These are phyloP conservation scores for Yamadazyma laniorum DNA, from an alignment of 805 yeast genomes.

Conservation along the genomic window DNA sequence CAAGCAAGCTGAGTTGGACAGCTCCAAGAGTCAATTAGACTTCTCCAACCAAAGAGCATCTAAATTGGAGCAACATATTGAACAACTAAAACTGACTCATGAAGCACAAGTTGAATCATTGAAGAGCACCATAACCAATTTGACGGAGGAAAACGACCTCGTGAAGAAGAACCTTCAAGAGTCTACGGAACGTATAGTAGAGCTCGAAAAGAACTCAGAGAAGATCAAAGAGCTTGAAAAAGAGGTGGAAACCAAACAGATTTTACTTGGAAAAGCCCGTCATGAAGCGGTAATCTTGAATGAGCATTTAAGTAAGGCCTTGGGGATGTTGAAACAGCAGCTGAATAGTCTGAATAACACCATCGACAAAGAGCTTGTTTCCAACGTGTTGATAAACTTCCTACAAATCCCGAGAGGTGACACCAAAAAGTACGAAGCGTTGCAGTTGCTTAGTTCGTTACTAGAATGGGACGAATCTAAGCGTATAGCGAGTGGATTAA, in stretches of 20 bases:
- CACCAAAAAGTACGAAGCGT: slow-evolving; percentile 89
- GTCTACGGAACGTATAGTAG: slow-evolving; percentile 10
- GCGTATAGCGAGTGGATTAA: slow-evolving; percentile 71
- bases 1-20: slow-evolving; percentile 23
- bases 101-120: slow-evolving; percentile 11
- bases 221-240: slow-evolving; percentile 51
- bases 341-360: slow-evolving; percentile 59
- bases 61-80: slow-evolving; percentile 4
- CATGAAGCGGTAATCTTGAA: slow-evolving; percentile 93
- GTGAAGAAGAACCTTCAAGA: slow-evolving; percentile 6
- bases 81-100: slow-evolving; percentile 1
- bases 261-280: slow-evolving; percentile 83
- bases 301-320: slow-evolving; percentile 93
- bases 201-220: slow-evolving; percentile 17
- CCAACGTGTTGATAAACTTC: slow-evolving; percentile 83
- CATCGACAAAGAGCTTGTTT: slow-evolving; percentile 84
- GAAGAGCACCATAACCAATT: slow-evolving; percentile 6
- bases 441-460: slow-evolving; percentile 77
- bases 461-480: slow-evolving; percentile 87
- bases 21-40: slow-evolving; percentile 5
- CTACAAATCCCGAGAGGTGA: slow-evolving; percentile 89
- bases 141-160: slow-evolving; percentile 7
- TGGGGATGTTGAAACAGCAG: slow-evolving; percentile 76
- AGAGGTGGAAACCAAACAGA: slow-evolving; percentile 58
- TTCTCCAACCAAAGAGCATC: neutral